Percentiles rank a stretch among this genome's conserved stretches.
Evolutionary conservation across 202 grass and related monocot species (phyloP).

Genomic region (Dendrocalamus latiflorus): DNA sequence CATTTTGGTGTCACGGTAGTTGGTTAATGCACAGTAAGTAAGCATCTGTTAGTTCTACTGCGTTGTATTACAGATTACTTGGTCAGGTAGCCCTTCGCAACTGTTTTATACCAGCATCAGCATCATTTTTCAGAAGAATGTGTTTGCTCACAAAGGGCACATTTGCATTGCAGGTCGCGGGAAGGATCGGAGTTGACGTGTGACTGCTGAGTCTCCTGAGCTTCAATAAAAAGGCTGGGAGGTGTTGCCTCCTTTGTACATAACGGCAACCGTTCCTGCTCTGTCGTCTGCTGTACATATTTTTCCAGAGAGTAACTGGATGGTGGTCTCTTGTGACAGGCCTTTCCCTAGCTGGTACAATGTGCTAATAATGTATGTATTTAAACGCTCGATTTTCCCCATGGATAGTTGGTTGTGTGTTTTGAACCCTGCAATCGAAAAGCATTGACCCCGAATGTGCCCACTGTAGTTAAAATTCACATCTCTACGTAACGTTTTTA

Average conservation of each 20-base stretch:
- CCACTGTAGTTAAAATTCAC: too few relatives aligned
- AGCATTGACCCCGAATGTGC: neutral
- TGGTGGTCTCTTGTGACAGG: neutral
- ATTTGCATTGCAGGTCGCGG: slow-evolving; percentile 53
- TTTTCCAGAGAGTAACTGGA: slow-evolving; percentile 20
- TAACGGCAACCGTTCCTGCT: slow-evolving; percentile 16
- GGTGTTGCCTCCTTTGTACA: slow-evolving; percentile 21
- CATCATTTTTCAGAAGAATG: neutral
- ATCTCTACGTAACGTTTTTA: too few relatives aligned
- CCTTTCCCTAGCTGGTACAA: neutral
- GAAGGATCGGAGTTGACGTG: slow-evolving; percentile 73
- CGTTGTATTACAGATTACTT: neutral
- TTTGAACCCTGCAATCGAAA: neutral
- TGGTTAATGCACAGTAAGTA: too few relatives aligned
- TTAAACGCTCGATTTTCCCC: neutral
- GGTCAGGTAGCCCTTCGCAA: neutral
- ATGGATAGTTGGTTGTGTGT: neutral
- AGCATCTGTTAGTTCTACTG: neutral
- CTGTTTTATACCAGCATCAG: neutral
- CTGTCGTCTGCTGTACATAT: slow-evolving; percentile 37
- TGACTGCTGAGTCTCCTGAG: neutral
- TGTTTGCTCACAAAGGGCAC: neutral
- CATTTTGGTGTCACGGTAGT: neutral
- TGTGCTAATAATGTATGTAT: neutral
- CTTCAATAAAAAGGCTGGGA: neutral